Base-by-base conservation (phyloP, 2,329 filamentous ascomycete genomes). In the Lachnellula suecica region DNA sequence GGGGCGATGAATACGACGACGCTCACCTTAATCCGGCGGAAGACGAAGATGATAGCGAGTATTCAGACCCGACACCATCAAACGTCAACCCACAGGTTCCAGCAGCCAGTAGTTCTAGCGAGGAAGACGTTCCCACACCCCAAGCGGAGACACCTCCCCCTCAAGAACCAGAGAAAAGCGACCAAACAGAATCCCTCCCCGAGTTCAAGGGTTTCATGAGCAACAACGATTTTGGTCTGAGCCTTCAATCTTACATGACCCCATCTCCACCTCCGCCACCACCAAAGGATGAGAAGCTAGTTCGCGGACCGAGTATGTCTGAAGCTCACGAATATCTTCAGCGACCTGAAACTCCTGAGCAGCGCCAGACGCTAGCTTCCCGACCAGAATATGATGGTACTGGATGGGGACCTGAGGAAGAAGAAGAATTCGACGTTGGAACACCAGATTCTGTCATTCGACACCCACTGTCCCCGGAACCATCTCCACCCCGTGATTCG, bases 391-490 rank as follows among this genome's bases (percentile, higher is more conserved):
- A 88, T 65, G 77, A 86, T 62, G 79, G 87, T 52, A 74, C 82
- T 51, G 78, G 83, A 47, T 82, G 82, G 79, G 80, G 81, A 8
- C 74, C 77, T 20, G 76, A 77, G 37, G 78, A 74, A 49, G 76
- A 79, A 1, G 73, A 82, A 1, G 71, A 72, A 17, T 63, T 67
- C 2, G 85, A 87, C 57, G 83, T 84, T 9, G 82, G 84, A 29
- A 95, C 91, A 7, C 92, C 93, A 13, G 89, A 91, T 45, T 97
- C 93, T 6, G 92, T 97, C 20, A 93, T 97, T 58, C 88, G 89
- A 56, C 89, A 92, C 64, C 83, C 85, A 2, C 70, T 89, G 44
- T 62, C 63, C 20, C n/a, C 15, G n/a, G 47, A 50, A 9, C 58
- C 60, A 37, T 60, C 63, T 17, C 61, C 67, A 44, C 47, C 64